Base-by-base conservation (phyloP, 768 basidiomycete species). In the Paxillus ammoniavirescens region DNA sequence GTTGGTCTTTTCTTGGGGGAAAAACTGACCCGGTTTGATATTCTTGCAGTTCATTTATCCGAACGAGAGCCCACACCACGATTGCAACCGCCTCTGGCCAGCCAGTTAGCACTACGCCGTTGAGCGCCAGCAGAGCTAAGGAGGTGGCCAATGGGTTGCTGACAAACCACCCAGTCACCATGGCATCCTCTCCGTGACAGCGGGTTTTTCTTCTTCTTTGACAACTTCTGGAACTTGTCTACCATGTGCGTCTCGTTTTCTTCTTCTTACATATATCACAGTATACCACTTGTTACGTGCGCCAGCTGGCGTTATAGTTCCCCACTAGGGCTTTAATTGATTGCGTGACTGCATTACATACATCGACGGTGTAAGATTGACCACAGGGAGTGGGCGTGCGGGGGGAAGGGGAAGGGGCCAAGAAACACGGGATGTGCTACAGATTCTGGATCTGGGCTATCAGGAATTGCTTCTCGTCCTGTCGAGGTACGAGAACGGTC, bases 401-500 rank as follows among this genome's bases (percentile, higher is more conserved):
- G 10, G 33, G 33, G 33, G n/a, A 33, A 10, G 13, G n/a, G n/a
- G n/a, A n/a, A 21, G 23, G 41, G 31, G 12, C 21, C 44, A 4
- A 14, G 40, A 45, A 26, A 35, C 43, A 44, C 48, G 21, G 17
- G 33, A 14, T 5, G 21, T 33, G 31, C 76, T 72, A 93, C 53
- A 93, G 81, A 51, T 75, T 79, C 73, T 92, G 87, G 55, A 93
- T 96, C 73, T 98, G 94, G 30, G 84, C 86, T 60, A 98, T 92
- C 63, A 97, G 79, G 76, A 96, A 98, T 61, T 93, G 91, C 67
- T 98, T 98, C 81, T 98, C 94, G 69, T 98, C 85, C 84, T 85
- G 60, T 14, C 40, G 47, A 40, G 51, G 13, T 17, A 57, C 17
- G 21, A 18, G 12, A 42, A 35, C 45, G 45, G 42, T 55, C 45